Evolutionary conservation across 2,329 filamentous ascomycete genomes (phyloP), one percentile per base, ranked within the genome.

Genomic region (Ceratocystis eucalypticola): DNA sequence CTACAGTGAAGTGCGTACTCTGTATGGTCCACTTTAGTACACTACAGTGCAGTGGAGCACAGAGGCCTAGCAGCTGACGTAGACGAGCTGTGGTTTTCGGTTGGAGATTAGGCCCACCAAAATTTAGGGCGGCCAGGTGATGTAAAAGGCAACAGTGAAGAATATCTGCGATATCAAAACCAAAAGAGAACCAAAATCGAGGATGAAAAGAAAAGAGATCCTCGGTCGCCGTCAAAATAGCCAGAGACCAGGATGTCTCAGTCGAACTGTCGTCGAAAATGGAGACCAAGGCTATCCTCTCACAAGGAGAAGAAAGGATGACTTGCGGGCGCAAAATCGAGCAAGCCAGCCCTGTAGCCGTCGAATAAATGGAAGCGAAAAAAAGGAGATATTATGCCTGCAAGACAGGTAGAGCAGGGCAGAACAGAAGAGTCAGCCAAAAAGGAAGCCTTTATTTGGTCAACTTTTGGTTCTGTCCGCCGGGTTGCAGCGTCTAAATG

Each of bases 291-390:
- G 30, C 53, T 57, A 57, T 57, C 53, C 53, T 57, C 53, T 57
- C 53, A 57, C 53, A 57, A 57, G 15, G 53, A 57, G 25, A 30
- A 57, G 53, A 57, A 57, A 57, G 53, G 53, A 57, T 57, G 53
- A 33, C 28, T 57, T 57, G 53, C 53, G 53, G 53, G 53, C 53
- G 53, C 53, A 57, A 57, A 57, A 57, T 57, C 53, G 53, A 33
- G 37, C 37, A 41, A 41, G 37, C 53, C 25, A 57, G 53, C 53
- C 53, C 53, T 57, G 53, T 57, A 57, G 53, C 37, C 37, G 37
- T 41, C 37, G 37, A 41, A 41, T 41, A 41, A 41, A 41, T 15
- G 0, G 37, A 41, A 41, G 37, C 50, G 22, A 55, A 12, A 55
- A 55, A 22, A 55, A 48, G 20, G 46, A 48, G 37, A 20, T 48